Evolutionary conservation across 495 filamentous ascomycete genomes (phyloP).

Genomic region (Tuber aestivum): DNA sequence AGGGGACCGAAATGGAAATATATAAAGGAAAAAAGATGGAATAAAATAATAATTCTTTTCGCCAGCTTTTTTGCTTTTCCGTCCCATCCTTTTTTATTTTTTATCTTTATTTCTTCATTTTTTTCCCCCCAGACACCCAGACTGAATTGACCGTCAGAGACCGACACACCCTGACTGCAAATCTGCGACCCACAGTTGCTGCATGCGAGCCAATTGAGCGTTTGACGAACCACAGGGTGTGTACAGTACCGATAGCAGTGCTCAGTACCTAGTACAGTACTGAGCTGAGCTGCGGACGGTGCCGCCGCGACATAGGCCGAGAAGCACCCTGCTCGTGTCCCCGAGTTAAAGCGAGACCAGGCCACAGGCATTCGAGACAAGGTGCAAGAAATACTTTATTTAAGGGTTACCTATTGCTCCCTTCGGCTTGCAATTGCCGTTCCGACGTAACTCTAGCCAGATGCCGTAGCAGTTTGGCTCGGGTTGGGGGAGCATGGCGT

Average conservation of each 20-base stretch:
- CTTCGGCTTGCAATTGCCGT: slow-evolving; percentile 33
- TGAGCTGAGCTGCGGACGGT: slow-evolving; percentile 8
- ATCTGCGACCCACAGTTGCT: slow-evolving; percentile 27
- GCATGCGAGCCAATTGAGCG: slow-evolving; percentile 38
- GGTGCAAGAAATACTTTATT: background rate
- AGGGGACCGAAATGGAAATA: background rate
- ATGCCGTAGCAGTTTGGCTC: background rate
- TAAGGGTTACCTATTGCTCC: slow-evolving; percentile 26
- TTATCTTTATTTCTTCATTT: slow-evolving; percentile 16
- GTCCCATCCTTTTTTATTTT: background rate
- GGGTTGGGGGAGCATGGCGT: background rate
- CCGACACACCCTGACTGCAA: slow-evolving; percentile 20
- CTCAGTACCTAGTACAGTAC: too few species aligned
- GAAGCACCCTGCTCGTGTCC: slow-evolving; percentile 29
- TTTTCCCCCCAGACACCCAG: slow-evolving; percentile 17
- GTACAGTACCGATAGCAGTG: too few species aligned
- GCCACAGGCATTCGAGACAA: background rate
- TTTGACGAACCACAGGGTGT: slow-evolving; percentile 35
- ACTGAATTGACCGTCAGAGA: slow-evolving; percentile 16
- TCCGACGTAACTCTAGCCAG: slow-evolving; percentile 16
- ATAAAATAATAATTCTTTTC: slow-evolving; percentile 18
- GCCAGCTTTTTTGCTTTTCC: slow-evolving; percentile 37
- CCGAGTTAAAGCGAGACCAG: slow-evolving; percentile 35
- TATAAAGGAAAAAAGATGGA: background rate
- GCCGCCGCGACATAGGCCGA: slow-evolving; percentile 33